phyloP scores from a whole-genome alignment of 2,329 filamentous ascomycete genomes.

The Fusarium longipes region DNA sequence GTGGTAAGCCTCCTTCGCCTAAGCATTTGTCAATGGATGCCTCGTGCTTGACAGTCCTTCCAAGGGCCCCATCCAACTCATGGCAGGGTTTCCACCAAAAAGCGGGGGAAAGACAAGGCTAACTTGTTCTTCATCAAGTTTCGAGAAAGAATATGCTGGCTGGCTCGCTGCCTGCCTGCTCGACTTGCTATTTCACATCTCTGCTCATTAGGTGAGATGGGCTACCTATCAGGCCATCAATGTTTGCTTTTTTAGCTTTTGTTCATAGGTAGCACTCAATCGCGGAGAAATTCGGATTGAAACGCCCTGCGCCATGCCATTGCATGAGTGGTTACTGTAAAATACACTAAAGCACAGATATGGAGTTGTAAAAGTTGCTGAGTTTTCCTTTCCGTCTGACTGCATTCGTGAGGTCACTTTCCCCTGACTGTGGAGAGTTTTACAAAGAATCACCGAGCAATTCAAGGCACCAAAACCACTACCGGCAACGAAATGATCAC shows the following conservation, averaged over 20 bases:
- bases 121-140: slow-evolving; percentile 22
- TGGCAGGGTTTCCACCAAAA: slow-evolving; percentile 27
- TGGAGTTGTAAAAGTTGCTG: slow-evolving; percentile 1
- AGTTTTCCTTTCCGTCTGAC: slow-evolving; percentile 6
- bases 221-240: neutral
- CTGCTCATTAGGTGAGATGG: neutral
- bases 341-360: slow-evolving; percentile 11
- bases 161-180: slow-evolving; percentile 1
- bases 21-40: slow-evolving; percentile 23
- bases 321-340: slow-evolving; percentile 16
- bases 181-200: slow-evolving; percentile 13
- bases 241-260: slow-evolving; percentile 24
- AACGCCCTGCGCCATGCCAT: neutral
- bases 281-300: slow-evolving; percentile 18
- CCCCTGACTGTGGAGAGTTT: slow-evolving; percentile 26
- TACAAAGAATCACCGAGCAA: slow-evolving; percentile 23
- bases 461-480: slow-evolving; percentile 6
- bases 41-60: slow-evolving; percentile 20
- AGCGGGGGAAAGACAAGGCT: slow-evolving; percentile 21
- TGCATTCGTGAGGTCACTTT: slow-evolving; percentile 13
- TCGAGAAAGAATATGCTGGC: slow-evolving; percentile 28
- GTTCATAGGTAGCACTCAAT: neutral
- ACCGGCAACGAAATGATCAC: slow-evolving; percentile 30
- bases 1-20: slow-evolving; percentile 27
- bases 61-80: slow-evolving; percentile 9